Percentiles rank a stretch among this genome's conserved stretches.
phyloP scores from a whole-genome alignment of 345 rosid species.

The Aurinia saxatilis region DNA sequence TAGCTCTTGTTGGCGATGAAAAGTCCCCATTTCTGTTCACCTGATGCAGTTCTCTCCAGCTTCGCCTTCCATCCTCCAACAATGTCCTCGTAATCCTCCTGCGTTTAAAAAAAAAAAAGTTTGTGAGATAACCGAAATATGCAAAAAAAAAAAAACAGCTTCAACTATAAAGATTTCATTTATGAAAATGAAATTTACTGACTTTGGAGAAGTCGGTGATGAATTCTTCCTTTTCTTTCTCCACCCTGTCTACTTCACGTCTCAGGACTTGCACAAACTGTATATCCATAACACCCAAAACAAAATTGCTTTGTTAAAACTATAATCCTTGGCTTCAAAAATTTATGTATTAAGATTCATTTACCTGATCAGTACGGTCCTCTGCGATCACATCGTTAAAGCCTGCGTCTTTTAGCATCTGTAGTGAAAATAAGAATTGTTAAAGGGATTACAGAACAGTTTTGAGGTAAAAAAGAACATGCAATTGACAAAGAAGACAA shows the following conservation, averaged over 20 bases:
- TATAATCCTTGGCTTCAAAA: background rate
- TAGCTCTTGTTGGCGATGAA: constrained; percentile 44
- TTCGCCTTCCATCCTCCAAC: constrained; percentile 84
- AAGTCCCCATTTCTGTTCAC: constrained; percentile 81
- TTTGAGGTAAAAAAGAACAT: background rate
- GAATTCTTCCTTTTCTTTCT: constrained; percentile 70
- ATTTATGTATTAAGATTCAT: background rate
- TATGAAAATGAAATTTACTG: background rate
- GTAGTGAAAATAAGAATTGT: background rate
- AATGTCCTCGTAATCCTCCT: constrained; percentile 78
- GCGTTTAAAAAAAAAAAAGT: constrained; percentile 13
- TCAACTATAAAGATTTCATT: background rate
- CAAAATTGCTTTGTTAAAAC: background rate
- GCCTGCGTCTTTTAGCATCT: constrained; percentile 90
- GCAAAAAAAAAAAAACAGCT: background rate
- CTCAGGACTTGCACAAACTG: constrained; percentile 75
- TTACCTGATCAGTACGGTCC: constrained; percentile 91
- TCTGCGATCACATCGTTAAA: constrained; percentile 68
- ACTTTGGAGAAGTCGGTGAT: constrained; percentile 74
- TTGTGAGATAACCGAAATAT: background rate
- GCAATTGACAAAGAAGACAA: background rate
- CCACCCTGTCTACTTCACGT: constrained; percentile 55
- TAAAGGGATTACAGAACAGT: background rate
- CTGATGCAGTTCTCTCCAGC: constrained; percentile 52
- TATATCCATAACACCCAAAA: no score